Base-by-base conservation (phyloP, 2,329 filamentous ascomycete species). In the Colletotrichum navitas region DNA sequence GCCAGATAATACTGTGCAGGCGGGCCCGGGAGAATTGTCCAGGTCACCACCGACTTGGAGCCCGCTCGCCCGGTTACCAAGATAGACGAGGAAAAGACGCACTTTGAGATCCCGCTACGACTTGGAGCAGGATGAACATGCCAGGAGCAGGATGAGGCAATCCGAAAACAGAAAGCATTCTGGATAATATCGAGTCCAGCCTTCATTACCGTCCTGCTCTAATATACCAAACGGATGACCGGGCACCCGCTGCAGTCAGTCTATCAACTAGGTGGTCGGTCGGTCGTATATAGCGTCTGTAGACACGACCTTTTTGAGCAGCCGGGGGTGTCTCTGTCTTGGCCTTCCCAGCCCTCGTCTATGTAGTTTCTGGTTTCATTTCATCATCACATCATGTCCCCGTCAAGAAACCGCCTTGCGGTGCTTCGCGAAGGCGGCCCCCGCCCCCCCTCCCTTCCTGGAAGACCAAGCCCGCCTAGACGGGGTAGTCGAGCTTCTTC, bases 401-500 rank as follows among this genome's bases (percentile, higher is more conserved):
- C 21, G 3, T n/a, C 14, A 16, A 26, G 14, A 32, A 8, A 34
- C 12, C 8, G 21, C n/a, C 54, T 39, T 18, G n/a, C 55, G 45
- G n/a, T 7, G 12, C 34, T 10, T 26, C 7, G n/a, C 34, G 1
- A 56, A 39, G n/a, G 5, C 41, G 1, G 1, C 18, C 18, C 10
- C 41, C 36, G 2, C 36, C 2, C 3, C 36, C 10, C 41, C 36
- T 0, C 36, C 2, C 3, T 11, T 11, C 36, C 36, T 0, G 41
- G 14, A 11, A 36, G 5, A 29, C 5, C 29, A 24, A 18, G 12
- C 32, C 3, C 7, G 8, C 21, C 61, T 63, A 74, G 29, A 73
- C 65, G 21, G 73, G 58, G 69, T 89, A 89, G 18, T 86, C 84
- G 82, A 91, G 80, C 76, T 75, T 84, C 1, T 82, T 80, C 21